Percentiles rank a stretch among this genome's conserved stretches.
phyloP scores from a whole-genome alignment of 176 grass and related monocot genomes.

The Elymus sibiricus region DNA sequence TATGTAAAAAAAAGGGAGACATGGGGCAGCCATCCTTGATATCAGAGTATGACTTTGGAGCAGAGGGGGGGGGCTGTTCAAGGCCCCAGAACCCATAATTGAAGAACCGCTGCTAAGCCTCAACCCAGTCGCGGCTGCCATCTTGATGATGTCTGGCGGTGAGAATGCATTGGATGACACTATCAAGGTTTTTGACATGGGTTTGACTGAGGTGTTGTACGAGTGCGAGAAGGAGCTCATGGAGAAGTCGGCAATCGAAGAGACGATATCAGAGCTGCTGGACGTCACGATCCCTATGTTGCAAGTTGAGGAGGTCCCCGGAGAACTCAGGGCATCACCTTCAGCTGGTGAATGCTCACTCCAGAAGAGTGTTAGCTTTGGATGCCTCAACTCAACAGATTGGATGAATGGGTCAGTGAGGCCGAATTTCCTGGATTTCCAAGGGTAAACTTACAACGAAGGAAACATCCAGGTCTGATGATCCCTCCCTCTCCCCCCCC shows the following conservation, averaged over 20 bases:
- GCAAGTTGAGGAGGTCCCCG: conserved; percentile 34
- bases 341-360: conserved; percentile 64
- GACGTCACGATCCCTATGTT: conserved; percentile 79
- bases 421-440: conserved; percentile 83
- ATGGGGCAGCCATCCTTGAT: too few species aligned
- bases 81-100: too few species aligned
- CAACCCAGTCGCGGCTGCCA: conserved; percentile 48
- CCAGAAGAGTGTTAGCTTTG: conserved; percentile 87
- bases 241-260: conserved; percentile 71
- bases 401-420: conserved; percentile 48
- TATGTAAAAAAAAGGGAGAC: conserved; percentile 34
- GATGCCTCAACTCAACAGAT: conserved; percentile 71
- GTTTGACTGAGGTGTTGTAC: conserved; percentile 54
- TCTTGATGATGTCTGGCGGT: conserved; percentile 60
- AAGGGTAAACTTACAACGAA: conserved; percentile 79
- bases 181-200: conserved; percentile 38
- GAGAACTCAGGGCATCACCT: too few species aligned
- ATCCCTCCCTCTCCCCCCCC: too few species aligned
- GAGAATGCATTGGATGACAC: conserved; percentile 54
- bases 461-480: conserved; percentile 87
- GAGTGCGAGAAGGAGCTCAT: conserved; percentile 86
- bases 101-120: too few species aligned
- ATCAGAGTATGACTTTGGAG: too few species aligned
- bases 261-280: conserved; percentile 66
- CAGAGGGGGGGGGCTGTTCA: too few species aligned